These are phyloP conservation scores for Trichosanthes truncata DNA, from an alignment of 306 rosid species.

Conservation along the genomic window DNA sequence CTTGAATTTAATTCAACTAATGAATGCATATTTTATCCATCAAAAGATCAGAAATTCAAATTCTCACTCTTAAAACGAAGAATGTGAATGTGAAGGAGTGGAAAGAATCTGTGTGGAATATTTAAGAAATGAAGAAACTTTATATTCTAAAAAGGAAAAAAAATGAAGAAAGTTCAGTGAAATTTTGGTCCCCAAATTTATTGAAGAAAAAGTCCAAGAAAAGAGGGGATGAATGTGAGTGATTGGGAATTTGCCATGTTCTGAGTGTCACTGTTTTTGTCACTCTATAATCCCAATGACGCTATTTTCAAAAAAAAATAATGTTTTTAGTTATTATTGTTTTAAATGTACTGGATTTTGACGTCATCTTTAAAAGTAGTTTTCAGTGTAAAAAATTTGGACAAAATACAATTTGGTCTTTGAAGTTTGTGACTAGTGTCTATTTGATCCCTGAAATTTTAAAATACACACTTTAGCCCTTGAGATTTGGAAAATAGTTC, in stretches of 20 bases:
- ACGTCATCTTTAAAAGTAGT: background rate
- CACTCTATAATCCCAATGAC: background rate
- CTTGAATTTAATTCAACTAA: no score
- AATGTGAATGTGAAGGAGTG: background rate
- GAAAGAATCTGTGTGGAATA: background rate
- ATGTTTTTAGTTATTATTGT: background rate
- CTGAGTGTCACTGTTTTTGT: background rate
- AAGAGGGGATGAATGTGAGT: background rate
- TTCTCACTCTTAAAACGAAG: background rate
- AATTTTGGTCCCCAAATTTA: background rate
- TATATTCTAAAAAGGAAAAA: background rate
- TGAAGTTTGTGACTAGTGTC: no score
- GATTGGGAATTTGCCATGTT: background rate
- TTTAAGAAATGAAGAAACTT: background rate
- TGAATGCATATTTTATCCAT: no score
- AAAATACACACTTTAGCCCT: no score
- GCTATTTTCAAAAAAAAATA: background rate
- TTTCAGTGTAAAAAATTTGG: no score
- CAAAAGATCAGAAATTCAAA: no score
- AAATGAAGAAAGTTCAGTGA: background rate
- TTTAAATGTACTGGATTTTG: background rate
- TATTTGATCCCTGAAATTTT: no score
- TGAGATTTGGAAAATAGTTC: no score
- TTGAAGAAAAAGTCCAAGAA: background rate
- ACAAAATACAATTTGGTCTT: no score